A percentile compares a stretch with the other conserved stretches of the same genome.
Evolutionary conservation across 345 rosid genomes (phyloP).

Genomic region (Populus ilicifolia): DNA sequence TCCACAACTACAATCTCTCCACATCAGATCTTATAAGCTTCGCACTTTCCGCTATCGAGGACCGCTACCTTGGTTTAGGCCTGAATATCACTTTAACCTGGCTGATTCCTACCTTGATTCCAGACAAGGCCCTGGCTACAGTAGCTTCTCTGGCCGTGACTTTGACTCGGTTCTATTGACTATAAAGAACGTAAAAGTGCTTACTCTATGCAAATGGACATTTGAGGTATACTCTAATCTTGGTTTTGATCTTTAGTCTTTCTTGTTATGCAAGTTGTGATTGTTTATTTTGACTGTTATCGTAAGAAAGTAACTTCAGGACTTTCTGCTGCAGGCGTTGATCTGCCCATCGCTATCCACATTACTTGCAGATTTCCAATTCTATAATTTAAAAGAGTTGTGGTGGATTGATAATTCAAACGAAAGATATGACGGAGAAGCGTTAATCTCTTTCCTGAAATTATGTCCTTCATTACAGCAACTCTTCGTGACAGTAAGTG

Average conservation of each 20-base stretch:
- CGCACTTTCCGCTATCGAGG: slow-evolving; percentile 37
- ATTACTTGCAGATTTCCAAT: slow-evolving; percentile 40
- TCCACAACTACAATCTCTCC: slow-evolving; percentile 32
- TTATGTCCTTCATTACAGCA: slow-evolving; percentile 51
- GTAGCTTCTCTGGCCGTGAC: slow-evolving; percentile 19
- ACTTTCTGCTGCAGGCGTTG: slow-evolving; percentile 35
- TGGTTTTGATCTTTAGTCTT: neutral
- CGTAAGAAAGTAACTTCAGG: neutral
- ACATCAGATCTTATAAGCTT: slow-evolving; percentile 41
- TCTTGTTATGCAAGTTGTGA: neutral
- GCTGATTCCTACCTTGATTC: slow-evolving; percentile 45
- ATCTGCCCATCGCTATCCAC: slow-evolving; percentile 42
- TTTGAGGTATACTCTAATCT: slow-evolving; percentile 40
- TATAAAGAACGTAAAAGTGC: slow-evolving; percentile 48
- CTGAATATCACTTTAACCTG: slow-evolving; percentile 53
- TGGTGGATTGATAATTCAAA: slow-evolving; percentile 53
- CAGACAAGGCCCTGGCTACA: slow-evolving; percentile 39
- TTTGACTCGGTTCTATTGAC: slow-evolving; percentile 43
- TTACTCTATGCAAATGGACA: slow-evolving; percentile 58
- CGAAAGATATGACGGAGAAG: slow-evolving; percentile 27
- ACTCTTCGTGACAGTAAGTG: slow-evolving; percentile 51
- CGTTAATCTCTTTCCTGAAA: slow-evolving; percentile 44
- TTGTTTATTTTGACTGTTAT: neutral
- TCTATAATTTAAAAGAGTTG: slow-evolving; percentile 51
- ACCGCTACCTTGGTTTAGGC: slow-evolving; percentile 39